Base-by-base conservation (phyloP, 2,329 filamentous ascomycete species). In the Fusarium palustre region DNA sequence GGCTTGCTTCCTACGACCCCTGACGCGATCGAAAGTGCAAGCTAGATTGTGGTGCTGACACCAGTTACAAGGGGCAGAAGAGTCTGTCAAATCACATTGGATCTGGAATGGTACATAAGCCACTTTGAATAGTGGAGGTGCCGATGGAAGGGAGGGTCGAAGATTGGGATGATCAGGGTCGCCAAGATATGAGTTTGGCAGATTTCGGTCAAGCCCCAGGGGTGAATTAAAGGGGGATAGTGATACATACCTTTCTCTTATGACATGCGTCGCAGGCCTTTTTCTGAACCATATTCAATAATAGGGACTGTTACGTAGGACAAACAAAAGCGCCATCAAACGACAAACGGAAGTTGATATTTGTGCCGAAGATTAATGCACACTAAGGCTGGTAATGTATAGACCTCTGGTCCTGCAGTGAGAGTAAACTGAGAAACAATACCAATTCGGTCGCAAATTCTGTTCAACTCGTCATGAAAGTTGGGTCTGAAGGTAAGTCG, bases 11-110 rank as follows among this genome's bases (percentile, higher is more conserved):
- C 70, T 73, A 9, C 73, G 64, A 0, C 73, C 73, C 49, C 72
- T 72, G 2, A 68, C 64, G 13, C 73, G 65, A 33, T 75, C 59
- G 30, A 75, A 75, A 11, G 73, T 74, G 33, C 72, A 74, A 8
- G 60, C 48, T 16, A 74, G 28, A 11, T 61, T 60, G 42, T 74
- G 72, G 30, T 74, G 72, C 16, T 70, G 45, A 34, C 72, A 74
- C 72, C 72, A 74, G 49, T 74, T 69, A 28, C 72, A 74, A 16
- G 58, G 60, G 18, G 46, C 12, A 22, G 48, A 36, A 7, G 53
- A 4, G 16, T 33, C 57, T 20, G 59, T 55, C 16, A 55, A 64
- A 49, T 74, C 67, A 22, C 71, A 74, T 31, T 74, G 71, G 43
- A 74, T 74, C 71, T 74, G 33, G 3, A 3, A 11, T 10, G 36